phyloP scores from a whole-genome alignment of 1,139 yeast genomes.

The Debaryomycetaceae sp. region DNA sequence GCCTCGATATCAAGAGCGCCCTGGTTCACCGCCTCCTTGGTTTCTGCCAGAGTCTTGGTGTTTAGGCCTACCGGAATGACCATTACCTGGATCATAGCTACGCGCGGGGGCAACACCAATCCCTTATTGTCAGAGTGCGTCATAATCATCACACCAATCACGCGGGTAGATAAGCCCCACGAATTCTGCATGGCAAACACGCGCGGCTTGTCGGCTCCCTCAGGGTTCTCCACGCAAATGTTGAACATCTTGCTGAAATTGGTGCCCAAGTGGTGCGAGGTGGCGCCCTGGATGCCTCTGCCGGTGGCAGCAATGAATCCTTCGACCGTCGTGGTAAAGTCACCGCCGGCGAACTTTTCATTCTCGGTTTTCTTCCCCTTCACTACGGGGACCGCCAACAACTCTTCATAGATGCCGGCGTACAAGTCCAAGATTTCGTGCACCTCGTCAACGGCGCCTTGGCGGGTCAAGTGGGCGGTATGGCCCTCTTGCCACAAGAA shows the following conservation, averaged over 20 bases:
- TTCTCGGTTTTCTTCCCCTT: slow-evolving; percentile 94
- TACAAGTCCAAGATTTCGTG: slow-evolving; percentile 78
- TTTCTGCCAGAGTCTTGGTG: slow-evolving; percentile 70
- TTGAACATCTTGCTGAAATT: slow-evolving; percentile 98
- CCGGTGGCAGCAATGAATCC: slow-evolving; percentile 98
- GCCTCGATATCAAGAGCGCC: slow-evolving; percentile 62
- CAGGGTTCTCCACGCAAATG: slow-evolving; percentile 90
- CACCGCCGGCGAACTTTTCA: slow-evolving; percentile 98
- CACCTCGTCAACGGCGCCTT: slow-evolving; percentile 78
- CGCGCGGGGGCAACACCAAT: slow-evolving; percentile 94
- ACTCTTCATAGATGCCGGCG: slow-evolving; percentile 73
- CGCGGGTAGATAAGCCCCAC: slow-evolving; percentile 98
- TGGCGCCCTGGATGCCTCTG: slow-evolving; percentile 99
- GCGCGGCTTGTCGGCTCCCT: slow-evolving; percentile 78
- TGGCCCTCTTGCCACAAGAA: slow-evolving; percentile 99
- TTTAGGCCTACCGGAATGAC: slow-evolving; percentile 94
- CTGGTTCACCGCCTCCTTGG: slow-evolving; percentile 54
- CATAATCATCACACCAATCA: slow-evolving; percentile 99
- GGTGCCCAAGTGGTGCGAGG: slow-evolving; percentile 96
- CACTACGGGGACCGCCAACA: slow-evolving; percentile 94
- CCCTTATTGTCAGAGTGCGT: slow-evolving; percentile 98
- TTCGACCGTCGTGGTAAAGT: slow-evolving; percentile 89
- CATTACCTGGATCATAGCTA: slow-evolving; percentile 84
- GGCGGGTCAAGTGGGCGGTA: slow-evolving; percentile 82
- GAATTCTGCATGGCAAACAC: slow-evolving; percentile 91